A percentile compares a stretch with the other conserved stretches of the same genome.
Evolutionary conservation across 305 asterid genomes (phyloP).

Genomic region (Solanum chacoense): DNA sequence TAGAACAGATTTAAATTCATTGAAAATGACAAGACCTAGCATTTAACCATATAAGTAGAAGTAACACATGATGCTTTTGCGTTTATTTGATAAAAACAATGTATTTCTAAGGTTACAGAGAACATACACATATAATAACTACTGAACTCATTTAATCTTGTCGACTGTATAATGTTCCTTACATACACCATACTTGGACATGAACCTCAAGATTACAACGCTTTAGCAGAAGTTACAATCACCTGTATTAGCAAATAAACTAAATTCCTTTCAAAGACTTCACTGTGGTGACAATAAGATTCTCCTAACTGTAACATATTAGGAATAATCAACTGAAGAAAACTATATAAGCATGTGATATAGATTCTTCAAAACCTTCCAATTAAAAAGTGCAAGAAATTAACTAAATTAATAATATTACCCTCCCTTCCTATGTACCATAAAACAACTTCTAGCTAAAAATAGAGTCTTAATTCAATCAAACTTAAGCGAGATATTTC

Average conservation of each 20-base stretch:
- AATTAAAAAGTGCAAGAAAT: background rate
- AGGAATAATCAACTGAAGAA: background rate
- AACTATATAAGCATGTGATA: background rate
- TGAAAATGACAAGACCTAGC: background rate
- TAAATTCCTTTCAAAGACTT: background rate
- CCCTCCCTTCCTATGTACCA: background rate
- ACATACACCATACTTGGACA: background rate
- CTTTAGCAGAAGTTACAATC: background rate
- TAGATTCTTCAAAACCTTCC: background rate
- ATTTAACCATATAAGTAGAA: background rate
- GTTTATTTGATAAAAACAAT: background rate
- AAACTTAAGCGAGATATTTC: background rate
- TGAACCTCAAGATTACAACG: background rate
- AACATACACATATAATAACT: background rate
- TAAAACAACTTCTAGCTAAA: background rate
- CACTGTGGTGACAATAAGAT: background rate
- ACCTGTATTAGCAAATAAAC: background rate
- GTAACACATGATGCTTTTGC: background rate
- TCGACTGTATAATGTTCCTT: background rate
- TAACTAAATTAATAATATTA: background rate
- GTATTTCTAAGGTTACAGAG: background rate
- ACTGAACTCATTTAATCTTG: background rate
- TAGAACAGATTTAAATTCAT: background rate
- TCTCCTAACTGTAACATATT: background rate
- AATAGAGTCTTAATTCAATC: background rate